Conservation (phyloP, 2,329 filamentous ascomycete species). For the Alternaria sp. region DNA sequence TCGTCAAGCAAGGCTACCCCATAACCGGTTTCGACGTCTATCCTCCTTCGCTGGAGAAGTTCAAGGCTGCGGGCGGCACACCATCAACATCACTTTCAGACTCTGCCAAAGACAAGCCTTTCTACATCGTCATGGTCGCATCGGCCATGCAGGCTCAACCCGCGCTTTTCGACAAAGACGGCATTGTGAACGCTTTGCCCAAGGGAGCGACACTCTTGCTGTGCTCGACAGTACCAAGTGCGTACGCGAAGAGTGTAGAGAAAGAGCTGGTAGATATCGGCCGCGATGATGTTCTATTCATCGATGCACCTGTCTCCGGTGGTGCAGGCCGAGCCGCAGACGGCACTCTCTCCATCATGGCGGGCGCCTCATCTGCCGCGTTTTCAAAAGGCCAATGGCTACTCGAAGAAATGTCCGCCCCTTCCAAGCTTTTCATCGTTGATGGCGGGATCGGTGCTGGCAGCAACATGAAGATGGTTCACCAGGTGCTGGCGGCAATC, state of each 20-base stretch:
- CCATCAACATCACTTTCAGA: constrained; percentile 66
- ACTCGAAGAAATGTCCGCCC: constrained; percentile 68
- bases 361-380: constrained; percentile 64
- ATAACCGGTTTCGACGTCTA: constrained; percentile 78
- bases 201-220: constrained; percentile 67
- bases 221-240: constrained; percentile 73
- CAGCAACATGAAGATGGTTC: constrained; percentile 65
- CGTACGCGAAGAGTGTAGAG: constrained; percentile 68
- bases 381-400: constrained; percentile 65
- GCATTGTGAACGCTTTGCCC: constrained; percentile 59
- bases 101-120: constrained; percentile 65
- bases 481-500: constrained; percentile 65
- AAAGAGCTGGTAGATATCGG: constrained; percentile 62
- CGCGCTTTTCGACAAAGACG: constrained; percentile 67
- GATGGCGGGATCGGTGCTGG: constrained; percentile 60
- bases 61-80: constrained; percentile 67
- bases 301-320: constrained; percentile 77
- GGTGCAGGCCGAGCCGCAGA: constrained; percentile 72
- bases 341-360: constrained; percentile 79
- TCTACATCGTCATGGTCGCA: constrained; percentile 78
- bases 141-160: constrained; percentile 72
- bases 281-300: constrained; percentile 68
- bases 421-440: constrained; percentile 64
- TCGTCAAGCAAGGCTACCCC: constrained; percentile 69
- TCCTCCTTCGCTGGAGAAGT: constrained; percentile 69